phyloP scores from a whole-genome alignment of 2,329 filamentous ascomycete genomes.

The Hymenoscyphus repandus region DNA sequence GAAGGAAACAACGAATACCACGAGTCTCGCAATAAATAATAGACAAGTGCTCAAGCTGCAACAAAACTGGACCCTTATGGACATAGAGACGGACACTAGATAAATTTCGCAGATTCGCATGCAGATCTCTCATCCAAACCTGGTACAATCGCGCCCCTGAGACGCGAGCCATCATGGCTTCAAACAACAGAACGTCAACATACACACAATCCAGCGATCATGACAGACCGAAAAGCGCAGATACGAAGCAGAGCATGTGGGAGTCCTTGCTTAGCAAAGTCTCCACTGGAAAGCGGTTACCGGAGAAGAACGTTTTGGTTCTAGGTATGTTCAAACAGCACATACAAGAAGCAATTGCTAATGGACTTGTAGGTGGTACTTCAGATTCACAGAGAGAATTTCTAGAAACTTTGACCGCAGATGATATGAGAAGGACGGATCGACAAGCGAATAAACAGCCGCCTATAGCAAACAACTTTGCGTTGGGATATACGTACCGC shows the following conservation, averaged over 20 bases:
- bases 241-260: slow-evolving; percentile 84
- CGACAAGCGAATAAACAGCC: slow-evolving; percentile 56
- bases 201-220: slow-evolving; percentile 51
- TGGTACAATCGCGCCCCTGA: slow-evolving; percentile 16
- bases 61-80: too few species aligned
- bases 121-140: slow-evolving; percentile 2
- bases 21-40: too few species aligned
- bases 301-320: slow-evolving; percentile 86
- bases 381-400: slow-evolving; percentile 82
- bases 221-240: slow-evolving; percentile 58
- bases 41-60: too few species aligned
- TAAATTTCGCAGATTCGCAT: too few species aligned
- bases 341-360: slow-evolving; percentile 16
- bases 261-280: slow-evolving; percentile 87
- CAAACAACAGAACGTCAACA: slow-evolving; percentile 29
- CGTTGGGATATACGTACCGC: slow-evolving; percentile 90
- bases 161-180: slow-evolving; percentile 22
- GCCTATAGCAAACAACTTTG: slow-evolving; percentile 86
- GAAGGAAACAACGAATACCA: too few species aligned
- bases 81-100: too few species aligned
- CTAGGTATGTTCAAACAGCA: slow-evolving; percentile 53
- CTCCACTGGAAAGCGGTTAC: slow-evolving; percentile 81
- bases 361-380: slow-evolving; percentile 58
- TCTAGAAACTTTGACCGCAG: slow-evolving; percentile 51
- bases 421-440: slow-evolving; percentile 42